Evolutionary conservation across 2,329 filamentous ascomycete species (phyloP), one percentile per base, ranked within the genome.

Genomic region (Pseudocercospora cruenta): DNA sequence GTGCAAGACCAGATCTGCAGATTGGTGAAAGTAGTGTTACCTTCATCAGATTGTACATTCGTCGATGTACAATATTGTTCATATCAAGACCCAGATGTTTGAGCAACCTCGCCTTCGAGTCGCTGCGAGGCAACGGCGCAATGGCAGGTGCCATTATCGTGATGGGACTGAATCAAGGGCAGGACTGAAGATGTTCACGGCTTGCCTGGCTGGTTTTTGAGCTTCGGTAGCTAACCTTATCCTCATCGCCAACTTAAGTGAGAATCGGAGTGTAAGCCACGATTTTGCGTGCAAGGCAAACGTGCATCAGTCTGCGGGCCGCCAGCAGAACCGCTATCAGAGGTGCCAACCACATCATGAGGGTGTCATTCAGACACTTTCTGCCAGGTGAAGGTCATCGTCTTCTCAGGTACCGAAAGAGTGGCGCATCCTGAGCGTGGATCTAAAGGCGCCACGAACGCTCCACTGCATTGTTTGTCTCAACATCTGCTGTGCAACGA

Each of bases 41-140:
- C 71, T 81, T 78, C 72, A 83, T 79, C 64, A 79, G 53, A 36
- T 73, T 77, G 64, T 83, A 80, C 9, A 80, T 68, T 12, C 70
- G 69, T 51, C 71, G 76, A 66, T 77, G 71, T n/a, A 64, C 65
- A 55, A 67, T 67, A 26, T 75, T 70, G 14, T 73, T 69, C 36
- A 80, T 78, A 21, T 75, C 77, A 33, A 82, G 71, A 0, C 78
- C 77, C 5, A 83, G 72, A 24, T 78, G 72, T 28, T 71, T 65
- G 64, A 81, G 78, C 54, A 83, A 75, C 8, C 75, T 77, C 14
- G 72, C 70, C 70, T 82, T 82, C 33, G 78, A 77, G 51, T 80
- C 78, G 69, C 80, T 82, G 69, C 73, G 77, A 12, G 80, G 75
- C 53, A 81, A 68, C 28, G 70, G 62, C 53, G 62, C 59, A 31